Base-by-base conservation (phyloP, 2,329 filamentous ascomycete species). In the Didymella sp. region DNA sequence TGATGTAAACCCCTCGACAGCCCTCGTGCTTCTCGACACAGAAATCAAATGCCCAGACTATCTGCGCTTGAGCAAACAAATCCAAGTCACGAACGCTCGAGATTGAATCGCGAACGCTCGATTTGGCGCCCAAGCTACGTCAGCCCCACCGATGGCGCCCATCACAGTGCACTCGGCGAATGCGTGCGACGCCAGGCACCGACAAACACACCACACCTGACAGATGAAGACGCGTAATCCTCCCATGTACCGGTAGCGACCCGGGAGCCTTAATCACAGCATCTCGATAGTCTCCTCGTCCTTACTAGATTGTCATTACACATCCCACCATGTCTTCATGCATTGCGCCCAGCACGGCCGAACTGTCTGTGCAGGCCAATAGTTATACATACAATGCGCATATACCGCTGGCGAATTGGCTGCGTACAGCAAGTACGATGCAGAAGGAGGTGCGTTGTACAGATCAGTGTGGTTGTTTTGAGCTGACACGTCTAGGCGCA, bases 371-470 rank as follows among this genome's bases (percentile, higher is more conserved):
- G 27, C 87, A 88, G 65, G 95, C 94, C 2, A 83, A 88, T 61
- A 86, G 89, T 62, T 97, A 95, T 73, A 86, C 89, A 55, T 98
- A 93, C 79, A 91, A 92, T 73, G 83, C 84, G 1, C 83, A 84
- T 28, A 89, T 96, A 49, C 85, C 89, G 2, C 82, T 98, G 54
- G 89, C 88, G 63, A 87, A 89, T 74, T 96, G 92, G 90, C 80
- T 92, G 25, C 85, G 92, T 31, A 90, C 92, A 2, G 91, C 92
- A 6, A 87, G 90, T 58, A 90, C 89, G 5, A 80, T 97, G 49
- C 83, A 89, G 59, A 89, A 91, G 76, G 90, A 96, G 85, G 92
- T 96, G 67, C 47, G 82, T 74, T 27, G n/a, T 45, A 21, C 21
- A 6, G 17, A 15, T 12, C 40, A 7, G 37, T 15, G 12, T 28